phyloP scores from a whole-genome alignment of 169 alveolate genomes.

The Cryptosporidium canis region DNA sequence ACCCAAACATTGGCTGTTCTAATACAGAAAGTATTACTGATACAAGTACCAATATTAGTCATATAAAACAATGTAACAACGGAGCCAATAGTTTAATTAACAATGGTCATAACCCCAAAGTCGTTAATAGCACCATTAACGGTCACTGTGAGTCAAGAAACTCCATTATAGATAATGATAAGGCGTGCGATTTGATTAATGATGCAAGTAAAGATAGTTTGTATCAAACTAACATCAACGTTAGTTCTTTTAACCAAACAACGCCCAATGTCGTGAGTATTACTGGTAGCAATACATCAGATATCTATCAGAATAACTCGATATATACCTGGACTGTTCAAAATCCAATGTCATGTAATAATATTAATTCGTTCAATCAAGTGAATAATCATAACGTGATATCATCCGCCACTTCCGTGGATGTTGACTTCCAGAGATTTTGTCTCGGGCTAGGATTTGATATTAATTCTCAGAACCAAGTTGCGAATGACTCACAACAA shows the following conservation, averaged over 20 bases:
- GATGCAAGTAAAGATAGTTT: constrained; percentile 28
- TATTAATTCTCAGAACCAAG: constrained; percentile 13
- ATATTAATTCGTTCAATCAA: constrained; percentile 32
- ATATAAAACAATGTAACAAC: constrained; percentile 1
- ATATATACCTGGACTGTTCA: constrained; percentile 72
- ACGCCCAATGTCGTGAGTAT: constrained; percentile 1
- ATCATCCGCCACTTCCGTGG: constrained; percentile 35
- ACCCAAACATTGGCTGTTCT: constrained; percentile 4
- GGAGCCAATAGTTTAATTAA: not conserved
- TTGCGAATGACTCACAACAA: not conserved
- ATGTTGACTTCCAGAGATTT: constrained; percentile 67
- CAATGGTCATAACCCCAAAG: not conserved
- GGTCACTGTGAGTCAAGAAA: constrained; percentile 1
- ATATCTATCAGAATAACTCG: constrained; percentile 63
- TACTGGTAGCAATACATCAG: constrained; percentile 10
- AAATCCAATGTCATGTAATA: constrained; percentile 42
- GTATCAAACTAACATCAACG: constrained; percentile 18
- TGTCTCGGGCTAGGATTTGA: constrained; percentile 66
- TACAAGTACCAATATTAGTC: constrained; percentile 3
- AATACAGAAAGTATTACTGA: not conserved
- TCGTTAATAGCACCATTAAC: not conserved
- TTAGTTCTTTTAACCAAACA: not conserved
- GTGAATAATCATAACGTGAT: constrained; percentile 8
- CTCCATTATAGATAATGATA: not conserved
- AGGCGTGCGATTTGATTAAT: constrained; percentile 16